These are phyloP conservation scores for Endotrypanum monterogeii DNA, from an alignment of 208 protist species.

Conservation along the genomic window DNA sequence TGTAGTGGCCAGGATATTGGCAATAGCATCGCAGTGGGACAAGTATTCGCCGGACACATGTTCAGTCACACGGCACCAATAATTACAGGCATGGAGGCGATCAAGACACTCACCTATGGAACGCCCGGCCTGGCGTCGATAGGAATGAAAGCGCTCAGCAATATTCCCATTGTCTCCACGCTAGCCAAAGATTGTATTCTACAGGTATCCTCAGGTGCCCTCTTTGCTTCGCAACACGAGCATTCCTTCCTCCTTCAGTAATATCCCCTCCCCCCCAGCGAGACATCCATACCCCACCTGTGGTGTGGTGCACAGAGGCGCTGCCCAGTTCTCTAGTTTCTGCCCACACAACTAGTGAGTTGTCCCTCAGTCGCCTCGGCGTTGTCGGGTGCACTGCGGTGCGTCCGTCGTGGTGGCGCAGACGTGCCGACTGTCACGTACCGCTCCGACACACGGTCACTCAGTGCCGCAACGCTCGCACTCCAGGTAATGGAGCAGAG, in stretches of 20 bases:
- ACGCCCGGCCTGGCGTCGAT: constrained; percentile 52
- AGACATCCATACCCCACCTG: not conserved
- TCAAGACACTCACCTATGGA: constrained; percentile 60
- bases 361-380: no score
- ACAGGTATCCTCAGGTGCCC: constrained; percentile 73
- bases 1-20: constrained; percentile 79
- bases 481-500: not conserved
- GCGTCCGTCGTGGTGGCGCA: not conserved
- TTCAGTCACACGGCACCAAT: constrained; percentile 73
- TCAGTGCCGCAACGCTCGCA: no score
- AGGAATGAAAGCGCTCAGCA: constrained; percentile 77
- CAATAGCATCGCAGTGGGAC: constrained; percentile 66
- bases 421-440: not conserved
- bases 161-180: constrained; percentile 64
- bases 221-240: constrained; percentile 67
- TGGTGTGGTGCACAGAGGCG: no score
- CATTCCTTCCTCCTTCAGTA: constrained; percentile 57
- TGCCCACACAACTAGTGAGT: no score
- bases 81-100: constrained; percentile 76
- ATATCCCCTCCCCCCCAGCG: not conserved
- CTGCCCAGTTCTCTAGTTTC: no score
- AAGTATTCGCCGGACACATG: constrained; percentile 79
- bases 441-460: no score
- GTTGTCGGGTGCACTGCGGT: no score
- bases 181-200: constrained; percentile 79